Conservation (phyloP, 371 early-diverging fungal genomes). For the Syncephalastrum racemosum region DNA sequence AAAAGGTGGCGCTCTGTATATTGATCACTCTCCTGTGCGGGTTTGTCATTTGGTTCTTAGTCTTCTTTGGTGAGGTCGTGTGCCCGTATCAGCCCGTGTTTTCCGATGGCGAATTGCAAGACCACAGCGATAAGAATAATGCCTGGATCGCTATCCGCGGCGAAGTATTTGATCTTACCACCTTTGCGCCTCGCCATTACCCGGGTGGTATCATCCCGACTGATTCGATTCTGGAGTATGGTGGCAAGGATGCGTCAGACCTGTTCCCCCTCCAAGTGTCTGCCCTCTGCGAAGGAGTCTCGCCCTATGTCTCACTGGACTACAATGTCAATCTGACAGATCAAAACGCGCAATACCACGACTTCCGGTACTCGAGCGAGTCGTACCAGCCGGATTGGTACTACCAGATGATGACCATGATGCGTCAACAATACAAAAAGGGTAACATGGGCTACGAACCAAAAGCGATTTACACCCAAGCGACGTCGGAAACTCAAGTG, state of each 20-base stretch:
- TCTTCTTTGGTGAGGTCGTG: slow-evolving; percentile 81
- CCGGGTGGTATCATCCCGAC: slow-evolving; percentile 48
- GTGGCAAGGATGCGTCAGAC: slow-evolving; percentile 63
- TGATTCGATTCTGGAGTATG: slow-evolving; percentile 57
- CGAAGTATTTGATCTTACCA: slow-evolving; percentile 69
- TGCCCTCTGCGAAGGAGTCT: slow-evolving; percentile 43
- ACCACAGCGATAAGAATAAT: slow-evolving; percentile 40
- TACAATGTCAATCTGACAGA: slow-evolving; percentile 41
- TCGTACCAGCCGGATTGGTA: slow-evolving; percentile 48
- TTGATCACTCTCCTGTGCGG: slow-evolving; percentile 81
- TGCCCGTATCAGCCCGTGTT: slow-evolving; percentile 85
- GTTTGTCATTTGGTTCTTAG: slow-evolving; percentile 87
- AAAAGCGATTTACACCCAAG: slow-evolving; percentile 33
- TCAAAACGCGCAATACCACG: slow-evolving; percentile 44
- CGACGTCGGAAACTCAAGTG: slow-evolving; percentile 22
- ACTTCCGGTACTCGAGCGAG: slow-evolving; percentile 41
- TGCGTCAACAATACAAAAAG: slow-evolving; percentile 41
- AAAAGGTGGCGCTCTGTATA: slow-evolving; percentile 91
- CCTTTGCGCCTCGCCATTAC: slow-evolving; percentile 62
- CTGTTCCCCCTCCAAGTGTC: slow-evolving; percentile 80
- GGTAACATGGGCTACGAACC: slow-evolving; percentile 43
- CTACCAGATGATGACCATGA: slow-evolving; percentile 39
- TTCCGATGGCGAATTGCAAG: slow-evolving; percentile 56
- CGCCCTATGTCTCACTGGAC: slow-evolving; percentile 38
- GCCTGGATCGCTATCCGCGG: slow-evolving; percentile 69